Evolutionary conservation across 1,139 yeast genomes (phyloP).

Genomic region (Yamadazyma dushanensis): DNA sequence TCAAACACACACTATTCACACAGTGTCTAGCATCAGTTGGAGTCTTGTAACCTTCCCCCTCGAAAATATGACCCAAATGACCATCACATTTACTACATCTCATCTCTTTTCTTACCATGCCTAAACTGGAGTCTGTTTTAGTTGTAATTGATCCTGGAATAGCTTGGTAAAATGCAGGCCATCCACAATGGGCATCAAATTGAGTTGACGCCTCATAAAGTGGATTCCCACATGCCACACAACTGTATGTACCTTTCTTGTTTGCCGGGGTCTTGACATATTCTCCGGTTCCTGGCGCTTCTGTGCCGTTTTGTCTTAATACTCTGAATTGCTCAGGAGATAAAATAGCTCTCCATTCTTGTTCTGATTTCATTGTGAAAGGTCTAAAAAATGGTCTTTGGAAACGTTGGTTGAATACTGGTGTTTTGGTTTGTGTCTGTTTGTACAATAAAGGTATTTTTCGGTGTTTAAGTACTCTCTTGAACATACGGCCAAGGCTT

Average conservation of each 20-base stretch:
- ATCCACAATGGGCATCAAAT: slow-evolving; percentile 90
- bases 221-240: slow-evolving; percentile 85
- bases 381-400: slow-evolving; percentile 3
- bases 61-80: slow-evolving; percentile 91
- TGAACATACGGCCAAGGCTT: no score
- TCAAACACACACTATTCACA: slow-evolving; percentile 82
- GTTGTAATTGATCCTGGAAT: slow-evolving; percentile 74
- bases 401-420: no score
- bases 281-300: slow-evolving; percentile 77
- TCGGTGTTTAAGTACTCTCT: no score
- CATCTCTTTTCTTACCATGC: slow-evolving; percentile 87
- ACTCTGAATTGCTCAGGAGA: slow-evolving; percentile 78
- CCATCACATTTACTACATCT: slow-evolving; percentile 88
- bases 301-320: slow-evolving; percentile 80
- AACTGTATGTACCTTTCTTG: slow-evolving; percentile 63
- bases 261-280: slow-evolving; percentile 51
- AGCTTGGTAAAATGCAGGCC: slow-evolving; percentile 96
- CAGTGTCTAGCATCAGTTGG: slow-evolving; percentile 96
- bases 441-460: no score
- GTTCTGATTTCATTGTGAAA: slow-evolving; percentile 27
- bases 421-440: no score
- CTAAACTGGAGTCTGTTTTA: slow-evolving; percentile 59
- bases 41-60: slow-evolving; percentile 87
- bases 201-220: slow-evolving; percentile 77
- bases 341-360: slow-evolving; percentile 81